phyloP scores from a whole-genome alignment of 495 filamentous ascomycete species.

The Aspergillus leporis region DNA sequence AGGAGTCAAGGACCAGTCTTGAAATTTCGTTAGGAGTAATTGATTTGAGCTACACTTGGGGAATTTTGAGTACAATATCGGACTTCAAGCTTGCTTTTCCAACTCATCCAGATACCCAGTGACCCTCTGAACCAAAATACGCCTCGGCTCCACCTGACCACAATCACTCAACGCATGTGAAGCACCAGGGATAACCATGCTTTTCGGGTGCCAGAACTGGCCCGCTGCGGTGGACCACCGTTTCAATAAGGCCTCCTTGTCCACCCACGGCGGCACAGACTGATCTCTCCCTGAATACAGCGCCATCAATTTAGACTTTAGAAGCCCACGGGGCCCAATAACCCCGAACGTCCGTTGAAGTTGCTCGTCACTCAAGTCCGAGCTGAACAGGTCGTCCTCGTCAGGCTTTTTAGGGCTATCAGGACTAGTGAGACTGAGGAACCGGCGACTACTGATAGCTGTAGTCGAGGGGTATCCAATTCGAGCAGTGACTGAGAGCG shows the following conservation, averaged over 20 bases:
- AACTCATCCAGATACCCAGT: conserved; percentile 7
- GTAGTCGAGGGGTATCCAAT: conserved; percentile 40
- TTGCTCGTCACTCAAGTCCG: conserved; percentile 63
- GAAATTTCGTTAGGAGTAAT: too few species aligned
- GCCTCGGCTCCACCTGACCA: conserved; percentile 45
- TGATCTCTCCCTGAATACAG: conserved; percentile 72
- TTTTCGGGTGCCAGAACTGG: conserved; percentile 40
- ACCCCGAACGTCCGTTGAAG: conserved; percentile 64
- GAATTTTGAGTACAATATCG: not conserved
- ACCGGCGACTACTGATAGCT: conserved; percentile 64
- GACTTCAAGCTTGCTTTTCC: not conserved
- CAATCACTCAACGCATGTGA: conserved; percentile 49
- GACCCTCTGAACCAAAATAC: conserved; percentile 38
- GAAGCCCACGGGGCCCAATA: conserved; percentile 49
- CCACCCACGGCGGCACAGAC: conserved; percentile 61
- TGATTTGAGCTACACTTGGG: not conserved
- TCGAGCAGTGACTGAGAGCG: conserved; percentile 33
- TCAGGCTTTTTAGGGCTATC: conserved; percentile 52
- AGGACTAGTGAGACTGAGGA: conserved; percentile 61
- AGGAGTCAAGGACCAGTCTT: too few species aligned
- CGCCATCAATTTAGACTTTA: conserved; percentile 47
- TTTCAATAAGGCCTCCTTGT: conserved; percentile 62
- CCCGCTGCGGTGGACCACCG: conserved; percentile 64
- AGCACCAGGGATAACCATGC: conserved; percentile 45
- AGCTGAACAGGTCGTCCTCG: conserved; percentile 86